These are phyloP conservation scores for Amniculicola lignicola DNA, from an alignment of 495 filamentous ascomycete genomes.

Conservation along the genomic window DNA sequence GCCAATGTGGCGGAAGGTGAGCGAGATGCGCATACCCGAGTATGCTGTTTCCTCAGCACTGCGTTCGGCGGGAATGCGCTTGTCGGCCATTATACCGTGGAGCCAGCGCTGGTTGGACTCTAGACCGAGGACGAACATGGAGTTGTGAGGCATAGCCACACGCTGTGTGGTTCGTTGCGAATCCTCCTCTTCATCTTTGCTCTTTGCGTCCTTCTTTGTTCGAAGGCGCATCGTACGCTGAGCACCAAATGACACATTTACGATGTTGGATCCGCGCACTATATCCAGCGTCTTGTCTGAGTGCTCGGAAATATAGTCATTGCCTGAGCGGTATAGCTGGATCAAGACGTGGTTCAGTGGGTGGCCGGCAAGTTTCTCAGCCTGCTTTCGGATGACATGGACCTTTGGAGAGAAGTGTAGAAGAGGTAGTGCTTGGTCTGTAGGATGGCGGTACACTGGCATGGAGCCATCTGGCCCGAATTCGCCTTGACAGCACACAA, in stretches of 20 bases:
- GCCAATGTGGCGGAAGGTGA: slow-evolving; percentile 88
- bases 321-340: slow-evolving; percentile 84
- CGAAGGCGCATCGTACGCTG: slow-evolving; percentile 88
- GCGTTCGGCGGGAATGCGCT: slow-evolving; percentile 63
- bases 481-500: slow-evolving; percentile 87
- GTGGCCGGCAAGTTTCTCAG: slow-evolving; percentile 71
- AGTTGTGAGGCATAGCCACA: slow-evolving; percentile 80
- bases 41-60: slow-evolving; percentile 66
- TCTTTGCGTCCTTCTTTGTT: slow-evolving; percentile 61
- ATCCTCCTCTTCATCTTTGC: slow-evolving; percentile 20
- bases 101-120: slow-evolving; percentile 83
- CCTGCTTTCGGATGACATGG: slow-evolving; percentile 58
- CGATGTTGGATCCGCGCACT: slow-evolving; percentile 71
- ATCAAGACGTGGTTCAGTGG: slow-evolving; percentile 89
- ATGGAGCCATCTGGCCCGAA: slow-evolving; percentile 68
- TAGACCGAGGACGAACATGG: slow-evolving; percentile 77
- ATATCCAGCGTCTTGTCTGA: slow-evolving; percentile 97
- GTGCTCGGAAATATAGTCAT: slow-evolving; percentile 96
- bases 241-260: slow-evolving; percentile 89
- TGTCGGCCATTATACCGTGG: slow-evolving; percentile 86
- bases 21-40: slow-evolving; percentile 75
- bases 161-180: slow-evolving; percentile 56
- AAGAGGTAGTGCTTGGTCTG: slow-evolving; percentile 82
- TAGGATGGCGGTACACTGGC: slow-evolving; percentile 90
- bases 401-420: slow-evolving; percentile 72